phyloP scores from a whole-genome alignment of 2,329 filamentous ascomycete species.

The Cadophora sp. region DNA sequence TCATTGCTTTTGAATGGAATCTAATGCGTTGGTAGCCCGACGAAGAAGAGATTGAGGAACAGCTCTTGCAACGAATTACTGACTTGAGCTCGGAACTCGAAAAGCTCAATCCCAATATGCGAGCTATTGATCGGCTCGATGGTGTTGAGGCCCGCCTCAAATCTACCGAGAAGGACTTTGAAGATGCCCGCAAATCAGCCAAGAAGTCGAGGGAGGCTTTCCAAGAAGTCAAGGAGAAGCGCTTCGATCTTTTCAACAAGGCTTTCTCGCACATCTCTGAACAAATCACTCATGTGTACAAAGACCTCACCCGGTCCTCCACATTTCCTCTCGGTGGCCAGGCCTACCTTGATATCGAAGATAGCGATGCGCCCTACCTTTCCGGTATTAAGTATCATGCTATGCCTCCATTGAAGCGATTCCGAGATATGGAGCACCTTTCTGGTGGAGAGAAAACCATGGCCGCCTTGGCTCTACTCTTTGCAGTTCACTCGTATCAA shows the following conservation, averaged over 20 bases:
- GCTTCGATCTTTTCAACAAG: conserved; percentile 92
- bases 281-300: conserved; percentile 93
- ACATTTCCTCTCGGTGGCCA: conserved; percentile 93
- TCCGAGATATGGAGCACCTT: conserved; percentile 98
- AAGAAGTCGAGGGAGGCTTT: conserved; percentile 83
- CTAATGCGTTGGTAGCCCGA: conserved; percentile 59
- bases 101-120: conserved; percentile 96
- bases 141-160: conserved; percentile 83
- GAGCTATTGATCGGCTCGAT: conserved; percentile 89
- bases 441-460: conserved; percentile 99
- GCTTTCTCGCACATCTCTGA: conserved; percentile 95
- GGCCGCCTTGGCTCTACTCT: conserved; percentile 93
- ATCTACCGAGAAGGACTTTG: conserved; percentile 87
- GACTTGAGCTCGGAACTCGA: conserved; percentile 80
- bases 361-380: conserved; percentile 95
- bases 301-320: conserved; percentile 87
- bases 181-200: conserved; percentile 78
- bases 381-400: conserved; percentile 98
- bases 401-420: conserved; percentile 97
- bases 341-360: conserved; percentile 87
- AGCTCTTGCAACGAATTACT: conserved; percentile 78
- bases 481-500: conserved; percentile 96
- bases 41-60: conserved; percentile 74
- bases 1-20: conserved; percentile 42
- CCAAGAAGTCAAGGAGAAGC: conserved; percentile 78